Evolutionary conservation across 441 rosid genomes (phyloP).

Genomic region (Macaranga tanarius): DNA sequence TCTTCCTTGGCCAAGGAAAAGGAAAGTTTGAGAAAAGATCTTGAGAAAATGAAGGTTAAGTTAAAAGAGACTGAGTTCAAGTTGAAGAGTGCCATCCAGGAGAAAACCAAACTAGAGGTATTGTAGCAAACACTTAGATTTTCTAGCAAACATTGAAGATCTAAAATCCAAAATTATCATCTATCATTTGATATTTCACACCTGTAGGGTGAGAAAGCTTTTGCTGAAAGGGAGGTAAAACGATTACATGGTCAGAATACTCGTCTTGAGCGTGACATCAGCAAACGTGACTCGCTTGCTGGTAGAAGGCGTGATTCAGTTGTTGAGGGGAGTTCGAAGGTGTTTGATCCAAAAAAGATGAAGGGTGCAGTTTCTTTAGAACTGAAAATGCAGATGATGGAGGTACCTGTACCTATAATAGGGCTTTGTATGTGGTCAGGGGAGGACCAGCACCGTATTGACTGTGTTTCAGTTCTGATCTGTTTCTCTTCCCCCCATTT

Average conservation of each 20-base stretch:
- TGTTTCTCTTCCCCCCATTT: constrained; percentile 6
- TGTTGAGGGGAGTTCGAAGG: constrained; percentile 49
- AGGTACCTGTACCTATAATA: neutral
- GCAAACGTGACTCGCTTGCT: constrained; percentile 75
- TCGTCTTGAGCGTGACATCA: constrained; percentile 85
- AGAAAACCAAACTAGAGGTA: constrained; percentile 98
- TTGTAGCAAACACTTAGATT: constrained; percentile 8
- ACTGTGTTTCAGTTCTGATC: constrained; percentile 1
- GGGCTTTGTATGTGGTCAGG: neutral
- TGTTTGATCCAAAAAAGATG: constrained; percentile 41
- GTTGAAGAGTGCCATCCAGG: constrained; percentile 81
- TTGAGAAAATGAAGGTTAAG: constrained; percentile 75
- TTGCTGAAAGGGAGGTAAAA: constrained; percentile 78
- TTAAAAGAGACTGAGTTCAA: constrained; percentile 85
- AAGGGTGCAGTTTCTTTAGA: constrained; percentile 43
- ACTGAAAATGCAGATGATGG: constrained; percentile 63
- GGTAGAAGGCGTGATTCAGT: constrained; percentile 72
- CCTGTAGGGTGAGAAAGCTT: constrained; percentile 82
- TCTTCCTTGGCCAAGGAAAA: constrained; percentile 71
- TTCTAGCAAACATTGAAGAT: constrained; percentile 11
- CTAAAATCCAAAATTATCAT: constrained; percentile 6
- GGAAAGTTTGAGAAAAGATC: constrained; percentile 76
- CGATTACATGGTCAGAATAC: constrained; percentile 68
- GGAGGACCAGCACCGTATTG: constrained; percentile 1
- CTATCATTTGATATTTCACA: constrained; percentile 13